Evolutionary conservation across 139 green algal species (phyloP), one percentile per base, ranked within the genome.

Genomic region (Coccomyxa sp.): DNA sequence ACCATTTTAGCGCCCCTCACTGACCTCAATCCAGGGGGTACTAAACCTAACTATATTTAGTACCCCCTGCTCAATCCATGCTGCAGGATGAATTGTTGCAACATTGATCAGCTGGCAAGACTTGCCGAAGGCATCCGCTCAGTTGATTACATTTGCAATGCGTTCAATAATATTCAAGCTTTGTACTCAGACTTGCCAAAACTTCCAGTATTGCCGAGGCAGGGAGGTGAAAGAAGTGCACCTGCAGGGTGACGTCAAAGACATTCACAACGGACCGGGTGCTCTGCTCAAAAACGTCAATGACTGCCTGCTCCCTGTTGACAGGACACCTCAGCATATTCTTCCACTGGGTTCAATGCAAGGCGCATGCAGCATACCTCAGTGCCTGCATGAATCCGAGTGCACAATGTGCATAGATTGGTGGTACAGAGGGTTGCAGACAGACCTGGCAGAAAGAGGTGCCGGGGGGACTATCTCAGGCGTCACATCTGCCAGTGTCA

Each of bases 251-350:
- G 27, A 93, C 60, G 82, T 97, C 93, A 82, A 94, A 93, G 7
- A 97, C 84, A 27, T 93, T 96, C 1, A 89, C 90, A 13, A 96
- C 90, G 3, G 87, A 87, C 32, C 86, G 86, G 0, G 88, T 92
- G 45, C 83, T 87, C 0, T 68, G 58, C 13, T 95, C 89, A 80
- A 93, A 96, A 1, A 95, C 81, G 4, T 87, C 81, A 10, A 93
- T 90, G 16, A 94, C 76, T 0, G 88, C 86, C 63, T 89, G 23
- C 83, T 96, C 93, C 63, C 89, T 92, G 89, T 80, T n/a, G 45
- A 23, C 25, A 58, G 13, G 4, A 66, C 13, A 67, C 67, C 75
- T n/a, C 16, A 27, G 18, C 11, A 30, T 31, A 45, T 45, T 32
- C 51, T 38, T 16, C 13, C 0, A 58, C 17, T 57, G 23, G 67